Evolutionary conservation across 1,284 basidiomycete species (phyloP), one percentile per base, ranked within the genome.

Genomic region (Marasmius tenuissimus): DNA sequence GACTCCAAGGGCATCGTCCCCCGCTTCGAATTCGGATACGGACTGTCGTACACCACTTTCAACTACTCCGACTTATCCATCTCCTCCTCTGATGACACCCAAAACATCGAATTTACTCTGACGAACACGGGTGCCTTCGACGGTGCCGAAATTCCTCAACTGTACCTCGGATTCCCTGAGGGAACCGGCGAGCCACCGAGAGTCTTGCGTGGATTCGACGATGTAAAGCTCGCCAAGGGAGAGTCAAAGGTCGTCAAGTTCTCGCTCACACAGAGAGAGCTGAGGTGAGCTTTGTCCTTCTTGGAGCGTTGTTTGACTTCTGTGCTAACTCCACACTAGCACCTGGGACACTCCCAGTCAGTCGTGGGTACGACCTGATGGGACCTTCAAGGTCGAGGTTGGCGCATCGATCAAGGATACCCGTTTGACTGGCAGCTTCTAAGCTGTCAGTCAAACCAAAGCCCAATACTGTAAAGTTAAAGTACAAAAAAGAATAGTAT

Each of bases 1-100:
- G 87, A 91, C 64, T 73, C 77, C 14, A 68, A 76, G 58, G 76
- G 77, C 65, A 83, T 87, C 62, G 71, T 70, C 33, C 85, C 85
- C 1, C 81, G 84, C 58, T 88, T 80, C 73, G 85, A 87, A 70
- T 95, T 94, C 70, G 93, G 93, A 1, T 93, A 85, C 71, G 93
- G 93, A 0, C 75, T 94, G 22, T 89, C 86, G 35, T 95, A 94
- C 77, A 92, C 92, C 39, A 83, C 76, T 0, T 95, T 94, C 75
- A 72, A 78, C 11, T 89, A 89, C 70, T 83, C 81, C 6, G 74
- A 74, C 27, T 72, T 92, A 11, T 67, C 72, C 0, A 75, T 86
- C 56, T 62, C 67, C 18, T 52, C 70, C 5, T 72, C 82, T 5
- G 68, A 67, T 5, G 71, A 82, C 5, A 67, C 67, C 0, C 64